phyloP scores from a whole-genome alignment of 2,329 filamentous ascomycete species.

The Calonectria honghensis region DNA sequence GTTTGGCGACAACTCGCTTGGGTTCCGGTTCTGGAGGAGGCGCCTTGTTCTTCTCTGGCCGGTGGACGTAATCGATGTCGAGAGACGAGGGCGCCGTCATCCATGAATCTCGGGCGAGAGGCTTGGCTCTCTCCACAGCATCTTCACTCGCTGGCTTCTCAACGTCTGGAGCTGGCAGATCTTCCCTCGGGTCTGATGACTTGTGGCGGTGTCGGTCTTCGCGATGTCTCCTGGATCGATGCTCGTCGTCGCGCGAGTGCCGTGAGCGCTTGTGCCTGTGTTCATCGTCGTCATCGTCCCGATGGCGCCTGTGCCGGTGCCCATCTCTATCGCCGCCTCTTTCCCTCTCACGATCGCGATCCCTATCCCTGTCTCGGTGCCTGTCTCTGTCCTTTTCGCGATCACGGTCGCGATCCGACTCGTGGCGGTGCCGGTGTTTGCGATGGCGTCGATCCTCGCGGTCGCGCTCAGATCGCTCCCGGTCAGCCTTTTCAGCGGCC shows the following conservation, averaged over 20 bases:
- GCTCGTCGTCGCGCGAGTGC: conserved; percentile 69
- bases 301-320: conserved; percentile 58
- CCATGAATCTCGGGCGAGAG: conserved; percentile 87
- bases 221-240: conserved; percentile 61
- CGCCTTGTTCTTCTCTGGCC: conserved; percentile 73
- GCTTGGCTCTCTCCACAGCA: conserved; percentile 52
- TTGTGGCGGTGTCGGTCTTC: conserved; percentile 61
- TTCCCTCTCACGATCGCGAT: conserved; percentile 50
- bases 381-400: conserved; percentile 49
- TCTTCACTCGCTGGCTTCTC: conserved; percentile 61
- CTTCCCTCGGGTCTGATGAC: conserved; percentile 68
- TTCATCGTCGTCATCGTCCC: conserved; percentile 65
- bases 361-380: conserved; percentile 59
- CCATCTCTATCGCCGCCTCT: conserved; percentile 56
- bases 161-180: conserved; percentile 71
- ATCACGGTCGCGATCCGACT: conserved; percentile 53
- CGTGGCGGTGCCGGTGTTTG: conserved; percentile 69
- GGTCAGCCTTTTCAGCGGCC: conserved; percentile 76
- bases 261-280: conserved; percentile 78
- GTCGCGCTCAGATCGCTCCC: conserved; percentile 68
- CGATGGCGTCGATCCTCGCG: conserved; percentile 65
- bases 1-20: conserved; percentile 83
- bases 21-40: conserved; percentile 74
- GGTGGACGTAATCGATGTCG: conserved; percentile 88
- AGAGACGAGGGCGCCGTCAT: conserved; percentile 92